Conservation (phyloP, 2,329 filamentous ascomycete species). For the Dothiorella sarmentorum region DNA sequence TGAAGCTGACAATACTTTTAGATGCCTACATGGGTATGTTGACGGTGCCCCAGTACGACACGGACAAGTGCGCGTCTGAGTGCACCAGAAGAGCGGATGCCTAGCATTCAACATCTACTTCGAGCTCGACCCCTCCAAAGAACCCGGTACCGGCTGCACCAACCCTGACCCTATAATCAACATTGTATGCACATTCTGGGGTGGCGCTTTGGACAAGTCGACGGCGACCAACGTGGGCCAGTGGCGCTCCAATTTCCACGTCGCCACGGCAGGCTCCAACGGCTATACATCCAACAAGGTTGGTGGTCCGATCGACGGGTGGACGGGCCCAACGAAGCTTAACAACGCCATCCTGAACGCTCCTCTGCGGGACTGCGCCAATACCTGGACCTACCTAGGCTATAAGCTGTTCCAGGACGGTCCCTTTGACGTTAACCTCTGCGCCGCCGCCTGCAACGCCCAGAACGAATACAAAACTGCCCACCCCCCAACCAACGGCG, state of each 20-base stretch:
- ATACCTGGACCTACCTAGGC: slow-evolving; percentile 28
- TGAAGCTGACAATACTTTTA: not conserved
- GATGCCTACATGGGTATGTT: not conserved
- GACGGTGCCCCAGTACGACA: slow-evolving; percentile 18
- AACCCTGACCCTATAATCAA: slow-evolving; percentile 18
- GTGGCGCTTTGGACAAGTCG: slow-evolving; percentile 23
- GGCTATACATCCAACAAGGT: slow-evolving; percentile 19
- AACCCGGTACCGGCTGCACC: slow-evolving; percentile 20
- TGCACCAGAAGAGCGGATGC: slow-evolving; percentile 20
- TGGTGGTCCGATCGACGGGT: slow-evolving; percentile 4
- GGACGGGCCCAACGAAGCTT: slow-evolving; percentile 10
- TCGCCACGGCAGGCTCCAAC: slow-evolving; percentile 23
- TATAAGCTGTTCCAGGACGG: slow-evolving; percentile 25
- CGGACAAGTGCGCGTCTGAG: slow-evolving; percentile 12
- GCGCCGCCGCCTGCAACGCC: slow-evolving; percentile 26
- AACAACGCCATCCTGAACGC: slow-evolving; percentile 30
- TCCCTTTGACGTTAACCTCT: slow-evolving; percentile 31
- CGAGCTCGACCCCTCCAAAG: slow-evolving; percentile 21
- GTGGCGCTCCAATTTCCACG: slow-evolving; percentile 22
- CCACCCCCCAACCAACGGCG: not conserved
- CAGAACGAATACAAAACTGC: slow-evolving; percentile 8
- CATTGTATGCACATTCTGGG: slow-evolving; percentile 30
- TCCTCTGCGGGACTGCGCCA: slow-evolving; percentile 17
- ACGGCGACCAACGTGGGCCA: slow-evolving; percentile 29
- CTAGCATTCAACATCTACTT: slow-evolving; percentile 25